Percentiles rank a stretch among this genome's conserved stretches.
These are phyloP conservation scores for Posidonia oceanica DNA, from an alignment of 116 monocot genomes.

Conservation along the genomic window DNA sequence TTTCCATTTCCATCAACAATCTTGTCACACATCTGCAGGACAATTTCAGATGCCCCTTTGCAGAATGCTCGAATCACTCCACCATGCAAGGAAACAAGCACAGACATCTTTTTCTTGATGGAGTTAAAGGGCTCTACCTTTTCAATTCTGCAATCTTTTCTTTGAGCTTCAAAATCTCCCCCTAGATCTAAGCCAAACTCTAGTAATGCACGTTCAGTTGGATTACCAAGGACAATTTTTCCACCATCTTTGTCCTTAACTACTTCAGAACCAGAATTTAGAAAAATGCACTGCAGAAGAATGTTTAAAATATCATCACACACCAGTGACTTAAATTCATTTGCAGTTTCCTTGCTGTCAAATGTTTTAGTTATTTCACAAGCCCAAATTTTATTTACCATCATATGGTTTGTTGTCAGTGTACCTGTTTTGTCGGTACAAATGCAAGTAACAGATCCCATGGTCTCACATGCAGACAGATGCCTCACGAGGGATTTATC, in stretches of 20 bases:
- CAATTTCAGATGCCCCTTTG: slow-evolving; percentile 74
- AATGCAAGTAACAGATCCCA: slow-evolving; percentile 70
- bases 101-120: slow-evolving; percentile 63
- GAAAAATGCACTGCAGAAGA: slow-evolving; percentile 60
- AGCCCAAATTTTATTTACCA: slow-evolving; percentile 49
- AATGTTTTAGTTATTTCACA: slow-evolving; percentile 35
- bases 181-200: slow-evolving; percentile 60
- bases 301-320: slow-evolving; percentile 18
- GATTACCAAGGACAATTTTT: slow-evolving; percentile 47
- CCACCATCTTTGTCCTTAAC: slow-evolving; percentile 36
- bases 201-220: slow-evolving; percentile 63
- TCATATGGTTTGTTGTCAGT: slow-evolving; percentile 79
- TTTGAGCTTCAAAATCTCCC: slow-evolving; percentile 34
- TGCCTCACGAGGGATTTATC: slow-evolving; percentile 68
- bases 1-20: slow-evolving; percentile 35
- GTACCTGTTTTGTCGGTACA: slow-evolving; percentile 90
- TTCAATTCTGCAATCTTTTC: slow-evolving; percentile 23
- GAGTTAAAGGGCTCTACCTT: slow-evolving; percentile 83
- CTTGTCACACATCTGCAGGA: slow-evolving; percentile 49
- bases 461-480: slow-evolving; percentile 78
- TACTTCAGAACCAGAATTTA: slow-evolving; percentile 53
- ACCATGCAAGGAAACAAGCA: slow-evolving; percentile 36
- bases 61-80: slow-evolving; percentile 46
- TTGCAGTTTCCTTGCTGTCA: slow-evolving; percentile 3
- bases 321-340: slow-evolving; percentile 18